Conservation (phyloP, 78 protist species). For the Dictyostelium discoideum region DNA sequence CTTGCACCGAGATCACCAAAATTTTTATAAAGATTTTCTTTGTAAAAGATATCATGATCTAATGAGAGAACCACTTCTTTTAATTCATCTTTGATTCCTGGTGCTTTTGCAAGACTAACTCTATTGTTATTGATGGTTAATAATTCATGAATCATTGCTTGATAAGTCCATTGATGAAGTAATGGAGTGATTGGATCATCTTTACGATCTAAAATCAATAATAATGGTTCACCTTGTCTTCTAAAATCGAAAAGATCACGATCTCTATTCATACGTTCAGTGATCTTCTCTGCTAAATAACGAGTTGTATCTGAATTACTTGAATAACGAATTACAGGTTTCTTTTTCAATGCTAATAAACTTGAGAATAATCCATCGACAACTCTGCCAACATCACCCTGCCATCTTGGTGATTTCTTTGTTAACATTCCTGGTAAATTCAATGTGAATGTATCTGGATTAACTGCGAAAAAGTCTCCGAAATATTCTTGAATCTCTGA, state of each 20-base stretch:
- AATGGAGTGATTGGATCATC: conserved; percentile 98
- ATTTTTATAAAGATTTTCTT: conserved; percentile 85
- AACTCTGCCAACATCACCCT: conserved; percentile 5
- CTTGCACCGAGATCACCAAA: conserved; percentile 95
- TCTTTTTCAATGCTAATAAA: conserved; percentile 72
- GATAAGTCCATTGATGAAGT: conserved; percentile 87
- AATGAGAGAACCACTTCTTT: conserved; percentile 86
- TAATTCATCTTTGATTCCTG: conserved; percentile 6
- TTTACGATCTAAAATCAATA: conserved; percentile 94
- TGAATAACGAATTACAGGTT: conserved; percentile 69
- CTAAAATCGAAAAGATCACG: conserved; percentile 89
- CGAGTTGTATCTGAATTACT: conserved; percentile 64
- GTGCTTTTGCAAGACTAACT: conserved; percentile 59
- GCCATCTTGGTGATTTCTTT: conserved; percentile 34
- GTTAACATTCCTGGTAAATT: conserved; percentile 40
- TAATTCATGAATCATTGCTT: conserved; percentile 98
- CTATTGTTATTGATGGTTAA: conserved; percentile 90
- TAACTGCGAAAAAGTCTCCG: conserved; percentile 92
- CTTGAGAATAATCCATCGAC: conserved; percentile 56
- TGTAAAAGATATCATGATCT: conserved; percentile 90
- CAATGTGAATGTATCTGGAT: conserved; percentile 84
- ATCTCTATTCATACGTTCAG: conserved; percentile 62
- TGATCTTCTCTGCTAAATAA: conserved; percentile 3
- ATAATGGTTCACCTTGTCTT: conserved; percentile 60
- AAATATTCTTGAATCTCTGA: conserved; percentile 90